Percentiles rank a stretch among this genome's conserved stretches.
Evolutionary conservation across 176 grass and related monocot species (phyloP).

Genomic region (Eremochloa ophiuroides): DNA sequence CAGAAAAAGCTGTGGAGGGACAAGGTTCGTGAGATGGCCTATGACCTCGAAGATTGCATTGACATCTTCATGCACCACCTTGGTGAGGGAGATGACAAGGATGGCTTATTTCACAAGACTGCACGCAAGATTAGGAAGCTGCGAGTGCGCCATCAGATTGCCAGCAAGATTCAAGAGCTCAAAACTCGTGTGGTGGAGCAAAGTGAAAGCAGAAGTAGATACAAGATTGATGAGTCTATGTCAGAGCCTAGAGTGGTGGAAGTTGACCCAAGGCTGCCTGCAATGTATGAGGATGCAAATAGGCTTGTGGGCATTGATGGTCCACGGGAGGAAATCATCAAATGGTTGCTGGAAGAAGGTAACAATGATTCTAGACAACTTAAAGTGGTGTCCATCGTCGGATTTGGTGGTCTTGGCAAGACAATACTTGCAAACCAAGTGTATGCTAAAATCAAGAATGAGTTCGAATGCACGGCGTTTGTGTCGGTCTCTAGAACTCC

Average conservation of each 20-base stretch:
- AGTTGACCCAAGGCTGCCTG: neutral
- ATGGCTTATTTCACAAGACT: neutral
- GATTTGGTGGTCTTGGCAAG: no score
- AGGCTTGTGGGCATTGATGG: neutral
- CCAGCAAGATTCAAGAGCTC: neutral
- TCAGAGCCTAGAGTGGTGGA: neutral
- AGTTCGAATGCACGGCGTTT: no score
- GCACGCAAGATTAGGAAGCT: neutral
- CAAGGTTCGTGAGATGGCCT: neutral
- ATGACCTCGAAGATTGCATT: constrained; percentile 12
- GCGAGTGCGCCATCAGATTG: neutral
- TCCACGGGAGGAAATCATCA: no score
- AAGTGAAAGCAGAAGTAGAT: neutral
- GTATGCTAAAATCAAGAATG: no score
- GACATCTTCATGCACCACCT: constrained; percentile 3
- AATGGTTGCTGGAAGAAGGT: no score
- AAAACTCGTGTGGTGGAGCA: neutral
- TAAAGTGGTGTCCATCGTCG: no score
- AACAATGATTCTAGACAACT: no score
- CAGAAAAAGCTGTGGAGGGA: constrained; percentile 3
- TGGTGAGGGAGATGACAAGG: neutral
- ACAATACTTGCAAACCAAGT: no score
- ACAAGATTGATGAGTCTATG: neutral
- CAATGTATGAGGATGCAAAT: neutral
- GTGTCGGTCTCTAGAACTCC: no score